These are phyloP conservation scores for Xylariales sp. DNA, from an alignment of 2,329 filamentous ascomycete species.

Conservation along the genomic window DNA sequence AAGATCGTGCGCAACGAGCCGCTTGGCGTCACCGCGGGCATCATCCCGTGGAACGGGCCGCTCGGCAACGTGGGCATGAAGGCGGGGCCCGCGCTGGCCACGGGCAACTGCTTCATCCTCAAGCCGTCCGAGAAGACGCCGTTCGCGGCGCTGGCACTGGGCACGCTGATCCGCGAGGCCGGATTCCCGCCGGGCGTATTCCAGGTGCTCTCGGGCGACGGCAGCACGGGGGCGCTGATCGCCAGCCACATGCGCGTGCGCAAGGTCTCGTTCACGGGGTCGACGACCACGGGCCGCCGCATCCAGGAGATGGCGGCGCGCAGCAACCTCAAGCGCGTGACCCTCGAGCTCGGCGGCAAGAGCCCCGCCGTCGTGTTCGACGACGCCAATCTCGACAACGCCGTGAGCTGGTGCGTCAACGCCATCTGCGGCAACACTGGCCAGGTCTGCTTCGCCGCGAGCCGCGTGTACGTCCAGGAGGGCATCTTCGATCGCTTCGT, in stretches of 20 bases:
- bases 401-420: slow-evolving; percentile 35
- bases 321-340: slow-evolving; percentile 64
- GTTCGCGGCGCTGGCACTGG: slow-evolving; percentile 23
- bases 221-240: slow-evolving; percentile 21
- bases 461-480: slow-evolving; percentile 63
- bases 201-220: slow-evolving; percentile 35
- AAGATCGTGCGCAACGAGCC: neutral
- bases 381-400: slow-evolving; percentile 59
- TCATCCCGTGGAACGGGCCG: slow-evolving; percentile 36
- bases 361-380: slow-evolving; percentile 61
- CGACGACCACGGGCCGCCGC: slow-evolving; percentile 60
- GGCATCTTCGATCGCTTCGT: slow-evolving; percentile 58
- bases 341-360: slow-evolving; percentile 70
- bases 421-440: slow-evolving; percentile 66
- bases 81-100: slow-evolving; percentile 27
- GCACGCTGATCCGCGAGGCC: slow-evolving; percentile 25
- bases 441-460: slow-evolving; percentile 72
- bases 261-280: slow-evolving; percentile 70
- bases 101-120: slow-evolving; percentile 32
- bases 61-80: slow-evolving; percentile 33
- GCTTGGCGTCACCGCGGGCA: slow-evolving; percentile 16
- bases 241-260: slow-evolving; percentile 34
- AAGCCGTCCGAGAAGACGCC: slow-evolving; percentile 35
- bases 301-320: slow-evolving; percentile 59
- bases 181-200: slow-evolving; percentile 35